Percentiles rank a stretch among this genome's conserved stretches.
Conservation (phyloP, 1,284 basidiomycete species). For the Tilletia walkeri region DNA sequence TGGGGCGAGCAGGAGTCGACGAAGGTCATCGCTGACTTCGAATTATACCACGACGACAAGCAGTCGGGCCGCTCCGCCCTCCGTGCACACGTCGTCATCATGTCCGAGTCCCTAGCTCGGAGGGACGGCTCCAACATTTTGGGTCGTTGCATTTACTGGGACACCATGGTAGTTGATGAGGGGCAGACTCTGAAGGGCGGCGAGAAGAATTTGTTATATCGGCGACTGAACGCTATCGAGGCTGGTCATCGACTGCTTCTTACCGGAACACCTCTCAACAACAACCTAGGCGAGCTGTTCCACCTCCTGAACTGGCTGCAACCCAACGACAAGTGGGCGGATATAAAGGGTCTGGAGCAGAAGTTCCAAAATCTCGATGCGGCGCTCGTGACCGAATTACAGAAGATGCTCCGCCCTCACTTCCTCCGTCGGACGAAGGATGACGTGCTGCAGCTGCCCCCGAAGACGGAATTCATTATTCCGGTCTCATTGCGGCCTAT, state of each 20-base stretch:
- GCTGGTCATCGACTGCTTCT: slow-evolving; percentile 81
- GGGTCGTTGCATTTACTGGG: slow-evolving; percentile 93
- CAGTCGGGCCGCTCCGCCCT: slow-evolving; percentile 23
- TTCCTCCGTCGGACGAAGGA: slow-evolving; percentile 89
- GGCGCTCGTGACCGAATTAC: slow-evolving; percentile 65
- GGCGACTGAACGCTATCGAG: slow-evolving; percentile 74
- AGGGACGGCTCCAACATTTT: slow-evolving; percentile 92
- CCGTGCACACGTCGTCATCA: slow-evolving; percentile 41
- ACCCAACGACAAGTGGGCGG: slow-evolving; percentile 33
- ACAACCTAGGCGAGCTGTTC: slow-evolving; percentile 78
- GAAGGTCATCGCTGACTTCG: slow-evolving; percentile 72
- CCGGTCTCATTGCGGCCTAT: slow-evolving; percentile 83
- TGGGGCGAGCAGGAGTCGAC: slow-evolving; percentile 66
- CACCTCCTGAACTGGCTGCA: slow-evolving; percentile 42
- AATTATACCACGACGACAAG: slow-evolving; percentile 67
- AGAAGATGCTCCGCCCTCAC: slow-evolving; percentile 76
- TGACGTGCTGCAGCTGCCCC: slow-evolving; percentile 85
- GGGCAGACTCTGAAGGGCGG: slow-evolving; percentile 68
- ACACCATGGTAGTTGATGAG: slow-evolving; percentile 85
- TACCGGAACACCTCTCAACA: slow-evolving; percentile 93
- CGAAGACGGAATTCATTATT: slow-evolving; percentile 76
- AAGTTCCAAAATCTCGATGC: slow-evolving; percentile 43
- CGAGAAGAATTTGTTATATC: slow-evolving; percentile 76
- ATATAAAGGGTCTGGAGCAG: slow-evolving; percentile 32
- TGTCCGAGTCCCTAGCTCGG: slow-evolving; percentile 57